These are phyloP conservation scores for Tricholoma bakamatsutake DNA, from an alignment of 768 basidiomycete genomes.

Conservation along the genomic window DNA sequence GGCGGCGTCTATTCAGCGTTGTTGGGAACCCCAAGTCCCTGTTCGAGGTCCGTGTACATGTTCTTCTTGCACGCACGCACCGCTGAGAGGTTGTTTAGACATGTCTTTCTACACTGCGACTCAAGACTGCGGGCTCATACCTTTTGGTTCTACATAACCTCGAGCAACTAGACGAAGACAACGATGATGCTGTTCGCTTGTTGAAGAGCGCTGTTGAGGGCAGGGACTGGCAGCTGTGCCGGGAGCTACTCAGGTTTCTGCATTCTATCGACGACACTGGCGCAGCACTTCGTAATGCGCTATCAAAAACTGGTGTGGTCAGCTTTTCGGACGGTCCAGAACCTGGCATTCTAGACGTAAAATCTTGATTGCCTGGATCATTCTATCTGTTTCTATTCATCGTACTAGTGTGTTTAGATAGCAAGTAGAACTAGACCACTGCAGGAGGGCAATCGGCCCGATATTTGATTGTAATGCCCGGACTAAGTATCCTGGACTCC, in stretches of 20 bases:
- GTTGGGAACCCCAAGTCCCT: slow-evolving; percentile 88
- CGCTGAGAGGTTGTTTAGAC: slow-evolving; percentile 36
- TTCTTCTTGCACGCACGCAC: neutral
- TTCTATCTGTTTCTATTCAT: neutral
- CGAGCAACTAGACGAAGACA: slow-evolving; percentile 79
- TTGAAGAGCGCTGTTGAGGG: slow-evolving; percentile 69
- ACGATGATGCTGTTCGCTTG: slow-evolving; percentile 75
- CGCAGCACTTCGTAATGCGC: slow-evolving; percentile 53
- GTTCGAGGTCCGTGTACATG: slow-evolving; percentile 63
- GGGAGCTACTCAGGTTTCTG: slow-evolving; percentile 87
- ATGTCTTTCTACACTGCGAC: slow-evolving; percentile 63
- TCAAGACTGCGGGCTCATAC: slow-evolving; percentile 90
- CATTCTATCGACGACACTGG: slow-evolving; percentile 91
- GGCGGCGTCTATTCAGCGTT: slow-evolving; percentile 82
- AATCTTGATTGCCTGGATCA: slow-evolving; percentile 3
- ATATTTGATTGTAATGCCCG: no score
- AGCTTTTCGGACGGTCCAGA: slow-evolving; percentile 11
- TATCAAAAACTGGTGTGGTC: slow-evolving; percentile 29
- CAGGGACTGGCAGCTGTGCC: slow-evolving; percentile 86
- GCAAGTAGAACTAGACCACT: no score
- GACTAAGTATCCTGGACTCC: no score
- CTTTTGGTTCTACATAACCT: slow-evolving; percentile 90
- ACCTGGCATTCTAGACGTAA: neutral
- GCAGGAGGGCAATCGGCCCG: no score
- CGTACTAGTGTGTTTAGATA: no score